A percentile compares a stretch with the other conserved stretches of the same genome.
phyloP scores from a whole-genome alignment of 805 yeast species.

The Kodamaea jinghongensis region DNA sequence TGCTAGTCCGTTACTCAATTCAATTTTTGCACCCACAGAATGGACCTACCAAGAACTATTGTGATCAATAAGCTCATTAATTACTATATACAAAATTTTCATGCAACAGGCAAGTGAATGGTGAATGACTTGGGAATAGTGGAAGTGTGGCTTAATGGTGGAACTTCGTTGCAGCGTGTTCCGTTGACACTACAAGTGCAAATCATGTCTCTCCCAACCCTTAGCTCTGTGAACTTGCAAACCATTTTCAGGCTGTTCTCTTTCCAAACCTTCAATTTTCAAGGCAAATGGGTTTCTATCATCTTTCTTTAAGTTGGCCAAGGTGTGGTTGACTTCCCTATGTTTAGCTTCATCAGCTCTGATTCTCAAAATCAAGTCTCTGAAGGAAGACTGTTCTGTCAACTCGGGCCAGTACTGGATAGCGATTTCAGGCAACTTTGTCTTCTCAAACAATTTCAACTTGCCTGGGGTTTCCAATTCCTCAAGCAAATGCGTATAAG shows the following conservation, averaged over 20 bases:
- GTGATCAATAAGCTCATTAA: too few species aligned
- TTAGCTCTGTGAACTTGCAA: slow-evolving; percentile 28
- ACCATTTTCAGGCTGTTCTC: slow-evolving; percentile 39
- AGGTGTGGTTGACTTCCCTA: slow-evolving; percentile 75
- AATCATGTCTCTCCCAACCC: slow-evolving; percentile 44
- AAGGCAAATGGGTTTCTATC: slow-evolving; percentile 71
- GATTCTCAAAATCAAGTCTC: slow-evolving; percentile 57
- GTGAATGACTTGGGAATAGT: too few species aligned
- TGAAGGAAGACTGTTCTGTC: slow-evolving; percentile 48
- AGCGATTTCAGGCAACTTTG: slow-evolving; percentile 57
- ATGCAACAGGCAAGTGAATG: too few species aligned
- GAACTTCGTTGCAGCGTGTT: too few species aligned
- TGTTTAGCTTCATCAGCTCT: slow-evolving; percentile 81
- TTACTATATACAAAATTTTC: too few species aligned
- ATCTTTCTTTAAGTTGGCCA: slow-evolving; percentile 57
- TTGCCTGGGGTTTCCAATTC: slow-evolving; percentile 51
- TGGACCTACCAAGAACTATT: too few species aligned
- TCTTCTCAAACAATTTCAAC: slow-evolving; percentile 46
- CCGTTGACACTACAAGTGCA: slow-evolving; percentile 19
- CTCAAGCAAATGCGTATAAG: slow-evolving; percentile 58
- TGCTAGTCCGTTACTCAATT: too few species aligned
- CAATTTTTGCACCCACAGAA: too few species aligned
- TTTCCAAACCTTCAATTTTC: slow-evolving; percentile 34
- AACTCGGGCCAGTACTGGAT: slow-evolving; percentile 60
- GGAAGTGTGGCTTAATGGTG: too few species aligned